Percentiles rank a stretch among this genome's conserved stretches.
These are phyloP conservation scores for Akanthomyces uredinophilus DNA, from an alignment of 2,329 filamentous ascomycete species.

Conservation along the genomic window DNA sequence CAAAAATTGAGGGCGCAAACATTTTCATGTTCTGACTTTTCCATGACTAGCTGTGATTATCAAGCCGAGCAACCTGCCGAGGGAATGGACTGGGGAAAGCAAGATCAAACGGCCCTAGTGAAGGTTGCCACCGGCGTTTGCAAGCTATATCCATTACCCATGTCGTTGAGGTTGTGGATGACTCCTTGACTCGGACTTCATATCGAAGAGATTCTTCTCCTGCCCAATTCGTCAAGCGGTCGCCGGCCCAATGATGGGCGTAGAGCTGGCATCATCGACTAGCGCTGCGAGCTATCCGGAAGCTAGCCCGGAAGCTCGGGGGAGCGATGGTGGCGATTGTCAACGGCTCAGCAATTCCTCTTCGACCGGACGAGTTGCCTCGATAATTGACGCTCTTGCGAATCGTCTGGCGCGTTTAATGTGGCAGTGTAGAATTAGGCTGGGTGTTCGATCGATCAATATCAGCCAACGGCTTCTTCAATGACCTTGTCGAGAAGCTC, in stretches of 20 bases:
- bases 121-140: background rate
- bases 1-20: background rate
- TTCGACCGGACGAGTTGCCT: background rate
- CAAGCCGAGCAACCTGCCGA: background rate
- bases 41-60: background rate
- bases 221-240: background rate
- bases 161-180: background rate
- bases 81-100: background rate
- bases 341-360: background rate
- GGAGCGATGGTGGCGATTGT: background rate
- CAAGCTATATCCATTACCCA: background rate
- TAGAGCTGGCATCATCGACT: background rate
- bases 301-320: background rate
- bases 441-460: background rate
- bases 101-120: background rate
- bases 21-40: background rate
- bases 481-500: conserved; percentile 16
- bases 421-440: background rate
- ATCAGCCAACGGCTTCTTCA: conserved; percentile 9
- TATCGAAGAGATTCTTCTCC: background rate
- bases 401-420: background rate
- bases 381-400: background rate
- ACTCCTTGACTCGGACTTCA: background rate
- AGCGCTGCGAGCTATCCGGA: background rate
- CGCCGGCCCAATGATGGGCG: background rate